These are phyloP conservation scores for Phtheirospermum japonicum DNA, from an alignment of 257 asterid species.

Conservation along the genomic window DNA sequence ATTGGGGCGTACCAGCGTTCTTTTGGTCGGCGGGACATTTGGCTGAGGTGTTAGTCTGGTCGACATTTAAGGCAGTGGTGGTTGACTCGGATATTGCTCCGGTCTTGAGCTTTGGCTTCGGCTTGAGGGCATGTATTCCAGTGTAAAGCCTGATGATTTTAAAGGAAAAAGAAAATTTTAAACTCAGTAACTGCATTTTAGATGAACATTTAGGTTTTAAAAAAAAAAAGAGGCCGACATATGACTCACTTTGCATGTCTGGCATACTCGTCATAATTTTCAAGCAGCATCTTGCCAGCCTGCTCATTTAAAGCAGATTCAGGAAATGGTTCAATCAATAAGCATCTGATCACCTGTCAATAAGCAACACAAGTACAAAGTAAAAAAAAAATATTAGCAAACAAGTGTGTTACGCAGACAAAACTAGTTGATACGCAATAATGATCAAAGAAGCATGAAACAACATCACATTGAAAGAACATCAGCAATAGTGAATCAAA, in stretches of 20 bases:
- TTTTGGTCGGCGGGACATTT: constrained; percentile 50
- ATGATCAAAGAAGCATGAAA: no score
- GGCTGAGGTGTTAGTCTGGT: constrained; percentile 50
- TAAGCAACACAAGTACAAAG: neutral
- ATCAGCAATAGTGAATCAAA: no score
- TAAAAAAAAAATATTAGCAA: neutral
- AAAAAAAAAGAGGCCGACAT: no score
- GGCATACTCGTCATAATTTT: constrained; percentile 86
- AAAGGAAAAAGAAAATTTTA: no score
- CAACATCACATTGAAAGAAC: no score
- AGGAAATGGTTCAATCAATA: constrained; percentile 95
- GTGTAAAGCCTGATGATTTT: constrained; percentile 56
- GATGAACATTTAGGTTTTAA: no score
- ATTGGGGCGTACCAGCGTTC: constrained; percentile 41
- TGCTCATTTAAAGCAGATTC: constrained; percentile 96
- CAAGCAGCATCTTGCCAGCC: constrained; percentile 97
- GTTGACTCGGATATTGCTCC: constrained; percentile 74
- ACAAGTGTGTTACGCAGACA: neutral
- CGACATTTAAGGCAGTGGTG: constrained; percentile 49
- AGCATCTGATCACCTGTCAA: constrained; percentile 87
- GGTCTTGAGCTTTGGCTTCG: constrained; percentile 65
- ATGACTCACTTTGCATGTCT: constrained; percentile 70
- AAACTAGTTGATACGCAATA: neutral
- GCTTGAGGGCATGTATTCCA: constrained; percentile 75
- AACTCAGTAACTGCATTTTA: no score